A percentile compares a stretch with the other conserved stretches of the same genome.
These are phyloP conservation scores for Adansonia madagascariensis DNA, from an alignment of 441 rosid genomes.

Conservation along the genomic window DNA sequence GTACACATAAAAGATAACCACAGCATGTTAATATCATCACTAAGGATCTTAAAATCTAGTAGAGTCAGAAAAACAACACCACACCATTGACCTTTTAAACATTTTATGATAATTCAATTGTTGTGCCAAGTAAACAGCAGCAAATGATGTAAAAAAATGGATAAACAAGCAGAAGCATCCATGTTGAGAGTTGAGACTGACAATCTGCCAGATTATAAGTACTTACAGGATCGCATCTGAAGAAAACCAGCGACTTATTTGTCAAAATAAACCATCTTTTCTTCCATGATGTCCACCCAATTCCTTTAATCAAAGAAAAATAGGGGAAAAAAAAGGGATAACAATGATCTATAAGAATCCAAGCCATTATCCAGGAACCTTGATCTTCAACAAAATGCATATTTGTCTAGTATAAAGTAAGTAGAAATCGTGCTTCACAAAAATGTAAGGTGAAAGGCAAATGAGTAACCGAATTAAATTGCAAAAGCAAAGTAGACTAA, in stretches of 20 bases:
- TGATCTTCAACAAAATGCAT: neutral
- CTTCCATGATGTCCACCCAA: conserved; percentile 99
- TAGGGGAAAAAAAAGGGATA: neutral
- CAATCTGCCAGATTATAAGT: conserved; percentile 24
- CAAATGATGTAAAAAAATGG: neutral
- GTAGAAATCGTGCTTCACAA: neutral
- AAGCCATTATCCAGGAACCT: neutral
- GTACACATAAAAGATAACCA: neutral
- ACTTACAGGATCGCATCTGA: conserved; percentile 97
- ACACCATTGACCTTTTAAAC: neutral
- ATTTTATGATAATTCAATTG: conserved; percentile 12
- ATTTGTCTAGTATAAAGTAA: neutral
- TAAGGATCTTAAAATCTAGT: conserved; percentile 14
- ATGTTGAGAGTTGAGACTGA: conserved; percentile 1
- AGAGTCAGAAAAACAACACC: neutral
- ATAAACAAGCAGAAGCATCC: conserved; percentile 17
- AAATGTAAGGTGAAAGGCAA: conserved; percentile 5
- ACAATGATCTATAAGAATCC: conserved; percentile 14
- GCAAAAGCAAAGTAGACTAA: conserved; percentile 33
- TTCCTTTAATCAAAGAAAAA: conserved; percentile 55
- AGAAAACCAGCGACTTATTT: conserved; percentile 91
- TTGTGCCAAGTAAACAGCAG: neutral
- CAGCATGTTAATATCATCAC: neutral
- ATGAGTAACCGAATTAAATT: conserved; percentile 11
- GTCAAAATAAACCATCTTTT: conserved; percentile 98